A percentile compares a stretch with the other conserved stretches of the same genome.
These are phyloP conservation scores for Alloascoidea hylecoeti DNA, from an alignment of 805 yeast genomes.

Conservation along the genomic window DNA sequence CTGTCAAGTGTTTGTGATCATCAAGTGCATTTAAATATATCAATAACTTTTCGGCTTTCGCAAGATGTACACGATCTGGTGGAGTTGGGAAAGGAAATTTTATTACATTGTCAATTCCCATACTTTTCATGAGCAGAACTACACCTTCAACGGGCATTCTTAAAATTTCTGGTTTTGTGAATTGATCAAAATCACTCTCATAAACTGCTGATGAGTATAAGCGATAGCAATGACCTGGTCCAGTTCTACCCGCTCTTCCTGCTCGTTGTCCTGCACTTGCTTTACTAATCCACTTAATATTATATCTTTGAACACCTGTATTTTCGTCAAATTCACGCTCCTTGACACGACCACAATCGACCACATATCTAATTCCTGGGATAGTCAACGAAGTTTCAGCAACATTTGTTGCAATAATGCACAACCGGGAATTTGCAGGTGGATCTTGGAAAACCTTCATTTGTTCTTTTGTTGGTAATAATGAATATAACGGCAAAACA, in stretches of 20 bases:
- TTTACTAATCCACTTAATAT: constrained; percentile 82
- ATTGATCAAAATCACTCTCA: constrained; percentile 73
- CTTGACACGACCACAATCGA: constrained; percentile 90
- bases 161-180: constrained; percentile 78
- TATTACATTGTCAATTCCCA: constrained; percentile 84
- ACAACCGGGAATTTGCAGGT: constrained; percentile 73
- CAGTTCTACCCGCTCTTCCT: constrained; percentile 97
- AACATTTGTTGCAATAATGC: constrained; percentile 93
- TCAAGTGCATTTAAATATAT: constrained; percentile 69
- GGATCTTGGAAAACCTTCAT: constrained; percentile 82
- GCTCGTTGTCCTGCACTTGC: constrained; percentile 94
- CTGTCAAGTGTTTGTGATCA: constrained; percentile 43
- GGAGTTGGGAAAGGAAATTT: constrained; percentile 97
- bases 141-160: constrained; percentile 96
- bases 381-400: constrained; percentile 97
- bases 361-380: constrained; percentile 89
- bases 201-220: constrained; percentile 86
- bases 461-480: constrained; percentile 89
- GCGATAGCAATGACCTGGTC: constrained; percentile 96
- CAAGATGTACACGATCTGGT: constrained; percentile 50
- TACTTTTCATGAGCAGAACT: constrained; percentile 89
- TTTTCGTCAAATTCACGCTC: constrained; percentile 72
- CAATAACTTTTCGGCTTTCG: constrained; percentile 53
- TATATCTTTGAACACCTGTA: constrained; percentile 87
- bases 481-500: constrained; percentile 84